Conservation (phyloP, 805 yeast species). For the Lachancea waltii region DNA sequence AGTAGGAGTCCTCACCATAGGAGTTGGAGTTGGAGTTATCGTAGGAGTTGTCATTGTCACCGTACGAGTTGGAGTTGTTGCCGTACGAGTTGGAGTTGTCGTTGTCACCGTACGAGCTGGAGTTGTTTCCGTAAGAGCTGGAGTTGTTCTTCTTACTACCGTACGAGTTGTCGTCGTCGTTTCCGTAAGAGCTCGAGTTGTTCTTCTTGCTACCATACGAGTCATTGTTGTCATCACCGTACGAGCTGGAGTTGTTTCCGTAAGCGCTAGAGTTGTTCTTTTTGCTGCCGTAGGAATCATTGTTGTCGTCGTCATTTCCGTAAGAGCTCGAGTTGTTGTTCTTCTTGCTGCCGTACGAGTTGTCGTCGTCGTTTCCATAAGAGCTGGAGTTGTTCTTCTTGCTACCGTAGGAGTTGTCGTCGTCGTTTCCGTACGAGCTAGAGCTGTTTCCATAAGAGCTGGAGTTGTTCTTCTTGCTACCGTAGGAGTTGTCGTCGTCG, state of each 20-base stretch:
- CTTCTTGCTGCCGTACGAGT: conserved; percentile 15
- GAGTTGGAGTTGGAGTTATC: conserved; percentile 21
- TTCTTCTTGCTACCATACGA: conserved; percentile 18
- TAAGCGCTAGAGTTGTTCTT: conserved; percentile 21
- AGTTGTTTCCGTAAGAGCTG: conserved; percentile 21
- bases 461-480: conserved; percentile 20
- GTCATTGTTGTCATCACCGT: conserved; percentile 12
- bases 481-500: conserved; percentile 28
- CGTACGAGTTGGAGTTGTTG: conserved; percentile 21
- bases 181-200: conserved; percentile 19
- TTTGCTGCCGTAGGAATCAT: conserved; percentile 22
- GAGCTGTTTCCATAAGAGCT: conserved; percentile 13
- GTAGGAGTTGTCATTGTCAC: conserved; percentile 33
- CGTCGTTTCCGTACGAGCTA: conserved; percentile 17
- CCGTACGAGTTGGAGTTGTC: conserved; percentile 1
- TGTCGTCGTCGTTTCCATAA: conserved; percentile 5
- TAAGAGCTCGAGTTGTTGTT: conserved; percentile 13
- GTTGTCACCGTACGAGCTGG: conserved; percentile 16
- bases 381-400: conserved; percentile 22
- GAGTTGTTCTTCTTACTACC: conserved; percentile 17
- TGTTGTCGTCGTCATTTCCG: conserved; percentile 13
- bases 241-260: conserved; percentile 17
- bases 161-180: conserved; percentile 11
- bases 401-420: conserved; percentile 25
- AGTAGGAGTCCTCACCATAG: conserved; percentile 23